These are phyloP conservation scores for Cryptococcus depauperatus DNA, from an alignment of 1,284 basidiomycete species.

Conservation along the genomic window DNA sequence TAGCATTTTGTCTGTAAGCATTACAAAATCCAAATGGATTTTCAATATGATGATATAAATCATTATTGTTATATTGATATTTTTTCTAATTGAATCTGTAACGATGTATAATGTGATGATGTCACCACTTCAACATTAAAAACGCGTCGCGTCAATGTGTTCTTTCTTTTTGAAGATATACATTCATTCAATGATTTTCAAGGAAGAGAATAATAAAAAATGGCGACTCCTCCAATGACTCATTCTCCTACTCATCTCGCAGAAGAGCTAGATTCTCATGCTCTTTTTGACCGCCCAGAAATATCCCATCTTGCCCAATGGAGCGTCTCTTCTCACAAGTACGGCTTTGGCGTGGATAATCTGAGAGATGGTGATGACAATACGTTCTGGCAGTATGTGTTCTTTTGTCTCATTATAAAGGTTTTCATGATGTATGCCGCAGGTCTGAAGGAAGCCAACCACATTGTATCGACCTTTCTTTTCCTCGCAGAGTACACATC, in stretches of 20 bases:
- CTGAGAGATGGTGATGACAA: slow-evolving; percentile 78
- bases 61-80: too few relatives aligned
- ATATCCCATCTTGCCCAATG: slow-evolving; percentile 65
- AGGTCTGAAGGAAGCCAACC: slow-evolving; percentile 97
- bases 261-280: not conserved
- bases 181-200: too few relatives aligned
- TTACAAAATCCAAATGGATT: too few relatives aligned
- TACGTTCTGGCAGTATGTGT: slow-evolving; percentile 94
- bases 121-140: too few relatives aligned
- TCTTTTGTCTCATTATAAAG: not conserved
- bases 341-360: slow-evolving; percentile 90
- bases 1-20: too few relatives aligned
- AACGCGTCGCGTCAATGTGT: too few relatives aligned
- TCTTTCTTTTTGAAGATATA: too few relatives aligned
- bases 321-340: slow-evolving; percentile 96
- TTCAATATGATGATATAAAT: too few relatives aligned
- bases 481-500: slow-evolving; percentile 80
- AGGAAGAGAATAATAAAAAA: too few relatives aligned
- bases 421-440: slow-evolving; percentile 7
- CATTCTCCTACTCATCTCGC: not conserved
- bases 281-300: slow-evolving; percentile 22
- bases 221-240: not conserved
- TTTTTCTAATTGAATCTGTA: too few relatives aligned
- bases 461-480: slow-evolving; percentile 89
- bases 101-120: too few relatives aligned